These are phyloP conservation scores for Mycothermus thermophilus DNA, from an alignment of 495 filamentous ascomycete genomes.

Conservation along the genomic window DNA sequence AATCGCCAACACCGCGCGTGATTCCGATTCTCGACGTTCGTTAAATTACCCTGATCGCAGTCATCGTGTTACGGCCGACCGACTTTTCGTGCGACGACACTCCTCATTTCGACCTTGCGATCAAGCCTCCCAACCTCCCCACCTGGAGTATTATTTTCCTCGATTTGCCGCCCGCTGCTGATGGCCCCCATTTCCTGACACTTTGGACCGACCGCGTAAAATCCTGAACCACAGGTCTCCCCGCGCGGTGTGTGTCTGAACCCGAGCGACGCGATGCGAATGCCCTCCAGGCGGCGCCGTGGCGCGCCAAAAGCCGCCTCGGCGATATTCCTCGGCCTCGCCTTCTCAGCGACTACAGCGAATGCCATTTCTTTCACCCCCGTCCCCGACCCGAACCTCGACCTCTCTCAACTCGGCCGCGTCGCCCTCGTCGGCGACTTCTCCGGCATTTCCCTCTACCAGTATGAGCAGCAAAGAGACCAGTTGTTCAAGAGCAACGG, in stretches of 20 bases:
- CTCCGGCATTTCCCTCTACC: slow-evolving; percentile 76
- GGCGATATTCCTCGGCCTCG: slow-evolving; percentile 17
- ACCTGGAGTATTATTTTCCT: slow-evolving; percentile 1
- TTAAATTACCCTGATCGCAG: too few species aligned
- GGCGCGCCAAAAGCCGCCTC: slow-evolving; percentile 19
- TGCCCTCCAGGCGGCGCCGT: slow-evolving; percentile 20
- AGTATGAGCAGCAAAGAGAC: slow-evolving; percentile 68
- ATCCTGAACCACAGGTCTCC: slow-evolving; percentile 11
- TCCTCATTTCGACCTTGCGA: slow-evolving; percentile 4
- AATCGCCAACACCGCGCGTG: too few species aligned
- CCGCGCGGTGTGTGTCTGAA: slow-evolving; percentile 2
- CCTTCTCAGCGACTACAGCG: slow-evolving; percentile 30
- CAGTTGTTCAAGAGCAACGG: slow-evolving; percentile 53
- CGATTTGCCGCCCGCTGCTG: slow-evolving; percentile 1
- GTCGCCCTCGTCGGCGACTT: slow-evolving; percentile 87
- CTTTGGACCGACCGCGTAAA: slow-evolving; percentile 8
- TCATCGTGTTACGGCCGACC: slow-evolving; percentile 5
- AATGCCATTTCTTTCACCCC: slow-evolving; percentile 56
- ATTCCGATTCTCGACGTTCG: too few species aligned
- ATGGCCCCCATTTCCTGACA: slow-evolving; percentile 14
- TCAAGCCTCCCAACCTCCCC: slow-evolving; percentile 1
- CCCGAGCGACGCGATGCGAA: slow-evolving; percentile 32
- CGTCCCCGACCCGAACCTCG: slow-evolving; percentile 62
- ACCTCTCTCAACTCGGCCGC: slow-evolving; percentile 66
- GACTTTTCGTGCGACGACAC: slow-evolving; percentile 7